These are phyloP conservation scores for Thalassia testudinum DNA, from an alignment of 116 monocot species.

Conservation along the genomic window DNA sequence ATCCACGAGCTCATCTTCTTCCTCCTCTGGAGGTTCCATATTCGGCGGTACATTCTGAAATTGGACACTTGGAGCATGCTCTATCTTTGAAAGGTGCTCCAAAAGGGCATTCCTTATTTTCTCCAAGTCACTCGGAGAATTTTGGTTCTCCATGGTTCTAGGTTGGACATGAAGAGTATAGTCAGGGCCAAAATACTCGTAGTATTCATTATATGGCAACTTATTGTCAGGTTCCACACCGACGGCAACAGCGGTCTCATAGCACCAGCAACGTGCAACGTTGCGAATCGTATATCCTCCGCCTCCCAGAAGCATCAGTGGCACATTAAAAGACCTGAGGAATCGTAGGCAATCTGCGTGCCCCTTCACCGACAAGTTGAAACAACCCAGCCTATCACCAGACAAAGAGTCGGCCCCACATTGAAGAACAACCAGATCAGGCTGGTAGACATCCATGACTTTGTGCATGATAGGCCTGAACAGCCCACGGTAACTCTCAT, in stretches of 20 bases:
- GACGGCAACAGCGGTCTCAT: too few relatives aligned
- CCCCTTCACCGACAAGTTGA: constrained; percentile 78
- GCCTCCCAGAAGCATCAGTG: constrained; percentile 81
- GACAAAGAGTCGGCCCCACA: constrained; percentile 84
- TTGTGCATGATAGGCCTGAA: constrained; percentile 58
- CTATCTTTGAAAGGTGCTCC: constrained; percentile 55
- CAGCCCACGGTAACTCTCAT: too few relatives aligned
- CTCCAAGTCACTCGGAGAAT: constrained; percentile 60
- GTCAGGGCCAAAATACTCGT: too few relatives aligned
- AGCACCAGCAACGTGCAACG: constrained; percentile 93
- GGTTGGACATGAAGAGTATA: constrained; percentile 75
- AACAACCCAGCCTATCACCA: too few relatives aligned
- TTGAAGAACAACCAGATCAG: constrained; percentile 81
- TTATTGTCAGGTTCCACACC: too few relatives aligned
- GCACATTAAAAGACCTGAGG: constrained; percentile 91
- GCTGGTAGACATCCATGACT: constrained; percentile 87
- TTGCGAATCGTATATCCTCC: constrained; percentile 91
- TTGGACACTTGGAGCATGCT: constrained; percentile 79
- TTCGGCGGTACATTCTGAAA: too few relatives aligned
- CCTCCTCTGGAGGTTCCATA: too few relatives aligned
- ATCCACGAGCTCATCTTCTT: constrained; percentile 44
- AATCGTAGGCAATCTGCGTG: constrained; percentile 93
- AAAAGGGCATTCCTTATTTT: constrained; percentile 44
- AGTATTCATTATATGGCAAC: too few relatives aligned
- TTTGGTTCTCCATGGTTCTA: constrained; percentile 47